Conservation (phyloP, 2,329 filamentous ascomycete species). For the Exophiala sideris region DNA sequence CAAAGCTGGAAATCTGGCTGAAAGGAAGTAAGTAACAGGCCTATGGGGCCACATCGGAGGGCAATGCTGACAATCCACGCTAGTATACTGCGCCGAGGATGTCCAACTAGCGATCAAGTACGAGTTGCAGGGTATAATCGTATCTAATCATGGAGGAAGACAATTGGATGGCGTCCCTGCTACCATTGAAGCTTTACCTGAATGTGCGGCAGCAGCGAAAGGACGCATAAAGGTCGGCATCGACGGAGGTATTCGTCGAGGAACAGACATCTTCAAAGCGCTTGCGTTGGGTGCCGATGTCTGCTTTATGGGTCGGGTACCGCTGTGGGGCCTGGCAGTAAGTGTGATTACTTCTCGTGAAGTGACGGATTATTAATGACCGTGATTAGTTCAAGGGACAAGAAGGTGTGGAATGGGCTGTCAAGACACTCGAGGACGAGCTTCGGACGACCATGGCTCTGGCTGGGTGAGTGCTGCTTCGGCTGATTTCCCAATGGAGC, state of each 20-base stretch:
- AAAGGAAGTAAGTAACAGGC: slow-evolving; percentile 29
- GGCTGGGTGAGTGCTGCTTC: slow-evolving; percentile 29
- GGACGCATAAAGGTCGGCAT: slow-evolving; percentile 20
- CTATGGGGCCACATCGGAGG: slow-evolving; percentile 21
- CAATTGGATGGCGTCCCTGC: slow-evolving; percentile 21
- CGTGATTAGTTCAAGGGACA: slow-evolving; percentile 30
- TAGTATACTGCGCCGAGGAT: slow-evolving; percentile 11
- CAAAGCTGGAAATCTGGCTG: slow-evolving; percentile 25
- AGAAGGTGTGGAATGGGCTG: slow-evolving; percentile 34
- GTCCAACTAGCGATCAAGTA: slow-evolving; percentile 18
- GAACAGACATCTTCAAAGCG: slow-evolving; percentile 37
- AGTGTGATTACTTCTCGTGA: not conserved
- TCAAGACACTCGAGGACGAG: slow-evolving; percentile 34
- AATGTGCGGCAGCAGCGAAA: slow-evolving; percentile 24
- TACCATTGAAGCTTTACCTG: slow-evolving; percentile 16
- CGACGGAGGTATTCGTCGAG: slow-evolving; percentile 34
- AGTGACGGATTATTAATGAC: not conserved
- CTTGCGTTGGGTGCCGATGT: slow-evolving; percentile 34
- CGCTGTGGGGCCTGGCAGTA: slow-evolving; percentile 35
- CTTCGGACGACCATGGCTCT: slow-evolving; percentile 34
- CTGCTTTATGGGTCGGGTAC: slow-evolving; percentile 34
- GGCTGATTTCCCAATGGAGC: slow-evolving; percentile 3
- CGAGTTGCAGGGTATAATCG: slow-evolving; percentile 15
- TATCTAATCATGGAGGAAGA: slow-evolving; percentile 20
- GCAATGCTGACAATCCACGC: not conserved